Evolutionary conservation across 495 filamentous ascomycete species (phyloP), one percentile per base, ranked within the genome.

Genomic region (Penicillium verhagenii): DNA sequence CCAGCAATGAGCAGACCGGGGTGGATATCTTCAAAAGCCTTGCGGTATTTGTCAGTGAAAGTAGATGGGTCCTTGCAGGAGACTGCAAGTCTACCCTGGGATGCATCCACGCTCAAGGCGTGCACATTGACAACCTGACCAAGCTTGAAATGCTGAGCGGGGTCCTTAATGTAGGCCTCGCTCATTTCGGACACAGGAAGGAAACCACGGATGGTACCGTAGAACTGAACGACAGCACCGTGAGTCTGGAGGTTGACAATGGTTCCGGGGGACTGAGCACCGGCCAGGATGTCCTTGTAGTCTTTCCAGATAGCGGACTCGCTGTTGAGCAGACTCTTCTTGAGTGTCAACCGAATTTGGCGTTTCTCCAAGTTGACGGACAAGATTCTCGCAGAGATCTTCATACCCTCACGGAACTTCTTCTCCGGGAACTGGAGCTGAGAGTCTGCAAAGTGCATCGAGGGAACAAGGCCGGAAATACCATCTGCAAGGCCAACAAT

Each of bases 111-210:
- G 56, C 86, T 88, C 38, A 94, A 59, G 19, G 94, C 84, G 59
- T 89, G 86, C 28, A 96, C 88, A 69, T 82, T 96, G 56, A 98
- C 86, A 16, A 94, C 91, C 66, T 98, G 94, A 1, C 95, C 94
- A 7, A 82, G 72, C 28, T 86, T 83, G 72, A 98, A 98, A 66
- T 98, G 92, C 61, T 94, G 83, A 39, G 79, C 82, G 6, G 92
- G 91, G 63, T 96, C 88, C 61, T 88, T 82, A 59, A 98, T 96
- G 68, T 86, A 97, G 13, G 92, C 89, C 65, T 97, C 95, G 67
- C 92, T 96, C 95, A 98, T 97, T 66, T 98, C 93, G 3, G 89
- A 88, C 2, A 95, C 84, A 1, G 94, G 93, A 51, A 98, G 80
- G 72, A 93, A 97, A 10, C 85, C 95, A 44, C 83, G 81, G 35